phyloP scores from a whole-genome alignment of 495 filamentous ascomycete genomes.

The Penicillium paxilli region DNA sequence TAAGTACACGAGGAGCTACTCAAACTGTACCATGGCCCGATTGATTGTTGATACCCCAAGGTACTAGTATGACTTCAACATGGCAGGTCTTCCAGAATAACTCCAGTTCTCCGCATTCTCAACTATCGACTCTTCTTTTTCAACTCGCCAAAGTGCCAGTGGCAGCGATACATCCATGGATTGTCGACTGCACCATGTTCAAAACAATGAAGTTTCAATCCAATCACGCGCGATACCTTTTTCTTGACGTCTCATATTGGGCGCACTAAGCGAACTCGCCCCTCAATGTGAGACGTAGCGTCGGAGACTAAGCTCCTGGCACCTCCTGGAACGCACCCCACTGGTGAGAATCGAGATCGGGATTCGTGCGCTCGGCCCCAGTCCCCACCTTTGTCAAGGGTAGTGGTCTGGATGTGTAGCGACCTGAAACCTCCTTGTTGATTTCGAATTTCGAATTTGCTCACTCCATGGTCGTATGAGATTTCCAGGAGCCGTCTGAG shows the following conservation, averaged over 20 bases:
- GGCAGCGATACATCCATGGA: not conserved
- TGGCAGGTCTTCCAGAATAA: not conserved
- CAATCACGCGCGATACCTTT: no score
- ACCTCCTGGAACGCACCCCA: conserved; percentile 9
- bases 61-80: no score
- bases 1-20: not conserved
- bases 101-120: not conserved
- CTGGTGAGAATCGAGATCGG: conserved; percentile 10
- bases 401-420: conserved; percentile 9
- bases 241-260: conserved; percentile 3
- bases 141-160: no score
- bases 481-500: not conserved
- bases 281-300: conserved; percentile 6
- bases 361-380: conserved; percentile 15
- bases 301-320: conserved; percentile 5
- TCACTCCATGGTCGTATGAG: not conserved
- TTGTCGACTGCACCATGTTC: not conserved
- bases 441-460: not conserved
- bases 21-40: not conserved
- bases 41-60: not conserved
- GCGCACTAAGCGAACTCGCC: not conserved
- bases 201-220: not conserved
- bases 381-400: conserved; percentile 4
- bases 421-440: conserved; percentile 10
- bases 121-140: not conserved